phyloP scores from a whole-genome alignment of 371 early-diverging fungal species.

The Entomophthora muscae region DNA sequence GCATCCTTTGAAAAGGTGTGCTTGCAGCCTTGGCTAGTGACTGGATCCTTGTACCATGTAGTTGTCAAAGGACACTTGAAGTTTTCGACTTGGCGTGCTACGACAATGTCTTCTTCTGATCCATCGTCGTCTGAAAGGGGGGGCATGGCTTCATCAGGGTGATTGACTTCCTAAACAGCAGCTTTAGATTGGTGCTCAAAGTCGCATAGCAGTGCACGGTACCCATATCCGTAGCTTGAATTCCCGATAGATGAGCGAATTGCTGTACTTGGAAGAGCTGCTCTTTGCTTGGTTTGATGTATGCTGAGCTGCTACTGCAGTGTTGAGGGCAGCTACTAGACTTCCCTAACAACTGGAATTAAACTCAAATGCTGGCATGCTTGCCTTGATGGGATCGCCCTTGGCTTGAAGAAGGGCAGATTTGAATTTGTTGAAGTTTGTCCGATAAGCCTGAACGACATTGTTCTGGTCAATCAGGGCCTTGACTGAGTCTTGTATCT shows the following conservation, averaged over 20 bases:
- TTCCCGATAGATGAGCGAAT: background rate
- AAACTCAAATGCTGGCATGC: no score
- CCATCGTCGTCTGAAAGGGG: background rate
- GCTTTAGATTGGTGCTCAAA: no score
- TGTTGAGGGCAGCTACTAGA: background rate
- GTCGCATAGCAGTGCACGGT: no score
- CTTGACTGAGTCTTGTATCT: background rate
- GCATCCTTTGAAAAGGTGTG: background rate
- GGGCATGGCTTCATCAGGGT: conserved; percentile 4
- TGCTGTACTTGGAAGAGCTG: background rate
- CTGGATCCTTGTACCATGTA: conserved; percentile 1
- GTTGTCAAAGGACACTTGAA: background rate
- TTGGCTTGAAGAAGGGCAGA: background rate
- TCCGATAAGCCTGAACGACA: background rate
- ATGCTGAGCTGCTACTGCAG: background rate
- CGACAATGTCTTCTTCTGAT: background rate
- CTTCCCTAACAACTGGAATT: no score
- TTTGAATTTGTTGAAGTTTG: background rate
- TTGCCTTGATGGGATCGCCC: background rate
- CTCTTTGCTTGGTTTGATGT: background rate
- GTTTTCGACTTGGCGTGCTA: background rate
- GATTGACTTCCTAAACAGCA: conserved; percentile 2
- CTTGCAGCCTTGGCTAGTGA: background rate
- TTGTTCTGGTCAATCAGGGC: background rate
- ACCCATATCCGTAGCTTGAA: background rate